phyloP scores from a whole-genome alignment of 768 basidiomycete genomes.

The Tremella fuciformis region DNA sequence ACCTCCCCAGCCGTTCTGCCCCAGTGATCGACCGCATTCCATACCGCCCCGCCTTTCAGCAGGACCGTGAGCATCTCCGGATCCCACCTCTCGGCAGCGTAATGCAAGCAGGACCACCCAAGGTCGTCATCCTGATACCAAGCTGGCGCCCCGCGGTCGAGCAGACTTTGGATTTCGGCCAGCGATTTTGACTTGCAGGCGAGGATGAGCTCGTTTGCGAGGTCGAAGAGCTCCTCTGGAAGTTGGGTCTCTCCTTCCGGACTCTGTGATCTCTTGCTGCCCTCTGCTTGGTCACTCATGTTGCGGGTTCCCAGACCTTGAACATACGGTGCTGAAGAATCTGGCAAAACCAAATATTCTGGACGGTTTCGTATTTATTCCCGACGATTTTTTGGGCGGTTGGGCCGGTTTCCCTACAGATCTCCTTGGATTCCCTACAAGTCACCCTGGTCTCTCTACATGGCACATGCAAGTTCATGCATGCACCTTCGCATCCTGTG shows the following conservation, averaged over 20 bases:
- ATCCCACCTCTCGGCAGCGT: slow-evolving; percentile 66
- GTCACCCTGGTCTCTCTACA: no score
- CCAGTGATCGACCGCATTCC: slow-evolving; percentile 87
- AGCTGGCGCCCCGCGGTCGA: slow-evolving; percentile 60
- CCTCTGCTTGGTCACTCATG: no score
- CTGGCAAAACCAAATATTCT: no score
- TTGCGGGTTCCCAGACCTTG: no score
- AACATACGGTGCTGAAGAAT: no score
- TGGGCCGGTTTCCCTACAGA: no score
- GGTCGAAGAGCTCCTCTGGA: neutral
- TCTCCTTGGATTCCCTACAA: no score
- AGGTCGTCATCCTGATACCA: slow-evolving; percentile 84
- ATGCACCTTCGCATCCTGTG: no score
- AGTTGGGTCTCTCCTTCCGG: no score
- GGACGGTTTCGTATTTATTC: slow-evolving; percentile 1
- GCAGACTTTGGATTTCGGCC: slow-evolving; percentile 34
- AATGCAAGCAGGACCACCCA: slow-evolving; percentile 81
- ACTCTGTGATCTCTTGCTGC: no score
- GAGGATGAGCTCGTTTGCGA: slow-evolving; percentile 25
- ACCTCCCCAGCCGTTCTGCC: slow-evolving; percentile 86
- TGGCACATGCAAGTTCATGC: no score
- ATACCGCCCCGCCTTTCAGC: slow-evolving; percentile 77
- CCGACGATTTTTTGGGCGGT: no score
- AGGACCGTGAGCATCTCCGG: slow-evolving; percentile 64
- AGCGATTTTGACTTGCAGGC: slow-evolving; percentile 22